Percentiles rank a stretch among this genome's conserved stretches.
phyloP scores from a whole-genome alignment of 257 asterid species.

The Osmanthus fragrans region DNA sequence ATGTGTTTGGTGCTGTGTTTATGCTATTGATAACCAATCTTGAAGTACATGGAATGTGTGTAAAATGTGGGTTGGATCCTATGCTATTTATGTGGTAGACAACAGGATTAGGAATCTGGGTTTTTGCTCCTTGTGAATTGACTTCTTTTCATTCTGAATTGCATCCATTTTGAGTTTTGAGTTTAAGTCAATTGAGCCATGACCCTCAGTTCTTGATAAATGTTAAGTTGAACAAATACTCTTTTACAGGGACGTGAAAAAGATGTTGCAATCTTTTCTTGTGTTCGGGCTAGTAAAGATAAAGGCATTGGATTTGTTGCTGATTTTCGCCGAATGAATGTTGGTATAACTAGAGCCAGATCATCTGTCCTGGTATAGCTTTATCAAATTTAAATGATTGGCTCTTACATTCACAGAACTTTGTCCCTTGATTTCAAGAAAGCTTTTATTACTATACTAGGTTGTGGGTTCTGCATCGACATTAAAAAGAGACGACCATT shows the following conservation, averaged over 20 bases:
- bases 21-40: no score
- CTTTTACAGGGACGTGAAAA: conserved; percentile 87
- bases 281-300: conserved; percentile 79
- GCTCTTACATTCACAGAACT: not conserved
- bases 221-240: no score
- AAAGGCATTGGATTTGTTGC: conserved; percentile 82
- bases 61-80: no score
- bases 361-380: conserved; percentile 86
- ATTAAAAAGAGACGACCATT: conserved; percentile 69
- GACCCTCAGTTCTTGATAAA: no score
- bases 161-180: no score
- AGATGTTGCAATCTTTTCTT: conserved; percentile 92
- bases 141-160: no score
- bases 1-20: no score
- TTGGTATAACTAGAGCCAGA: conserved; percentile 95
- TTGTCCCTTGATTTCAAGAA: not conserved
- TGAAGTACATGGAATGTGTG: no score
- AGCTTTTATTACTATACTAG: conserved; percentile 34
- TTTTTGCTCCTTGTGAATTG: no score
- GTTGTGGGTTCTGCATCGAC: conserved; percentile 97
- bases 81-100: no score
- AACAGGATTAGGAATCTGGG: no score
- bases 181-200: no score
- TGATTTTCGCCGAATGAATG: conserved; percentile 97
- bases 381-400: conserved; percentile 1